Percentiles rank a stretch among this genome's conserved stretches.
Evolutionary conservation across 2,329 filamentous ascomycete genomes (phyloP).

Genomic region (Pseudogymnoascus sp.): DNA sequence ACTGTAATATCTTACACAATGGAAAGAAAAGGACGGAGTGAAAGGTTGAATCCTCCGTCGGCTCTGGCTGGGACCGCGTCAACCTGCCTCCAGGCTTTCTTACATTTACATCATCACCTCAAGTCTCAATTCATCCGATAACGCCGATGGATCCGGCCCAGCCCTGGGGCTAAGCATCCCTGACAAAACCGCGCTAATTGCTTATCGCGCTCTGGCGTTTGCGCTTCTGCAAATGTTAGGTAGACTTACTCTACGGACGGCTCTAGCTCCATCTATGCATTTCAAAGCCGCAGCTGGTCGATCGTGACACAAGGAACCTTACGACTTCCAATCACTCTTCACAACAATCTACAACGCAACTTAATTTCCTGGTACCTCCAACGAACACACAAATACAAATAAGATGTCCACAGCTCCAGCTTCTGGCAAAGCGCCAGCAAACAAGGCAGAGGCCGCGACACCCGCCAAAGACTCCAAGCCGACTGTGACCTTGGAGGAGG

Average conservation of each 20-base stretch:
- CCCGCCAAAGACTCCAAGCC: conserved; percentile 33
- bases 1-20: not conserved
- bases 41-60: not conserved
- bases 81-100: not conserved
- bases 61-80: not conserved
- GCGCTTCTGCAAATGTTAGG: conserved; percentile 2
- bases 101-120: conserved; percentile 5
- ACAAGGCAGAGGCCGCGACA: conserved; percentile 23
- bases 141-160: conserved; percentile 9
- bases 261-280: conserved; percentile 9
- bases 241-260: not conserved
- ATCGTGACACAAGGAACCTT: conserved; percentile 5
- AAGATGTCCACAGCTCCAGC: conserved; percentile 7
- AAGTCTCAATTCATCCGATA: not conserved
- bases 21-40: not conserved
- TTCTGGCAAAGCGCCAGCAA: not conserved
- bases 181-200: not conserved
- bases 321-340: not conserved
- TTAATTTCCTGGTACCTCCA: not conserved
- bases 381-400: not conserved
- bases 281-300: conserved; percentile 5
- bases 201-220: conserved; percentile 8
- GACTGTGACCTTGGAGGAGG: conserved; percentile 71
- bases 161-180: not conserved
- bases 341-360: not conserved